These are phyloP conservation scores for Aquanectria penicillioides DNA, from an alignment of 2,329 filamentous ascomycete species.

Conservation along the genomic window DNA sequence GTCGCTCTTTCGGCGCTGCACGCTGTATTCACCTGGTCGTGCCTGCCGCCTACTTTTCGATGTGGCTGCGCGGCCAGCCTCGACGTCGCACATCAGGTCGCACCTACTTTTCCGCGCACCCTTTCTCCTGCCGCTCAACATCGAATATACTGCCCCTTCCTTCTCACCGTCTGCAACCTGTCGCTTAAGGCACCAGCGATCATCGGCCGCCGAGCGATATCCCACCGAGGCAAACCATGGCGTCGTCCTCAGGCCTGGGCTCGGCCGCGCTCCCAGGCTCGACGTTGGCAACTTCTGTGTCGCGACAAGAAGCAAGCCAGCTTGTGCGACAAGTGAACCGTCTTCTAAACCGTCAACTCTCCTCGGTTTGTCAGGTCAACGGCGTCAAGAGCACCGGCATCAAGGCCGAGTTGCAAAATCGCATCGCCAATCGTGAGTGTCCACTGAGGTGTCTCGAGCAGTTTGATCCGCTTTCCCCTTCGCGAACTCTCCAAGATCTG, in stretches of 20 bases:
- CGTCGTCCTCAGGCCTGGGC: constrained; percentile 36
- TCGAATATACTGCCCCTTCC: background rate
- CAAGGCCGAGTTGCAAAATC: constrained; percentile 82
- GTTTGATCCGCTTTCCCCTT: background rate
- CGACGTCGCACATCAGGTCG: constrained; percentile 19
- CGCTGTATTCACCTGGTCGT: constrained; percentile 7
- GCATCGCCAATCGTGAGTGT: constrained; percentile 80
- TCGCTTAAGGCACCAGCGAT: constrained; percentile 10
- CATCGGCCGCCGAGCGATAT: background rate
- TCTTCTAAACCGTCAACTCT: constrained; percentile 72
- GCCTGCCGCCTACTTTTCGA: constrained; percentile 36
- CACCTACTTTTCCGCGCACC: constrained; percentile 25
- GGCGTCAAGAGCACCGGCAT: constrained; percentile 82
- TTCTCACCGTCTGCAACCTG: background rate
- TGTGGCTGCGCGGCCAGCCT: constrained; percentile 40
- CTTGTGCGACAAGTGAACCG: constrained; percentile 57
- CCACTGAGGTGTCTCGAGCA: too few relatives aligned
- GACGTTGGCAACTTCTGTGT: constrained; percentile 39
- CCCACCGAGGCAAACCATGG: constrained; percentile 28
- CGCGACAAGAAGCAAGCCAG: constrained; percentile 54
- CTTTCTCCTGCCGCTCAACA: constrained; percentile 12
- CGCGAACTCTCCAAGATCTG: background rate
- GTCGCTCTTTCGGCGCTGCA: constrained; percentile 11
- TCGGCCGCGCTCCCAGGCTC: constrained; percentile 28
- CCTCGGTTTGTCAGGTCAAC: constrained; percentile 79